Evolutionary conservation across 2,329 filamentous ascomycete species (phyloP), one percentile per base, ranked within the genome.

Genomic region (Lomentospora prolificans): DNA sequence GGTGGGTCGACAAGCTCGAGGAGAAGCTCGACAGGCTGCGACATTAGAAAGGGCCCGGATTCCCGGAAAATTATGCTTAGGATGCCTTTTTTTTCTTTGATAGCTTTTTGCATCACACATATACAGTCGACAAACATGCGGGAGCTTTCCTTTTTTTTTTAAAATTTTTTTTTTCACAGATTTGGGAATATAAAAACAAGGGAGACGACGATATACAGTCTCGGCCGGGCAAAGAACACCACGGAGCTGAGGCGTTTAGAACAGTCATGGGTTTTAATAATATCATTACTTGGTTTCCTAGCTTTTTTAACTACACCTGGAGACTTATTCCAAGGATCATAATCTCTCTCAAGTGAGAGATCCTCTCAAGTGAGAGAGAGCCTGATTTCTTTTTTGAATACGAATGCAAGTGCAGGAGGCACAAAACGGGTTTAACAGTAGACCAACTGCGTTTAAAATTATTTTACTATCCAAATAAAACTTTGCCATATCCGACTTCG

Each of bases 1-100:
- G 72, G 51, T 72, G 70, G 65, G 63, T 65, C 33, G 70, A 74
- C 50, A 60, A 58, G 51, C 25, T 59, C 3, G 58, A 61, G 52
- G 58, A 60, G 31, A 59, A 58, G 54, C 56, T 59, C 25, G 54
- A 28, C 10, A 33, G 51, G 57, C 54, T 52, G 46, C 17, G 39
- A 57, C 19, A 51, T 59, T 31, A 59, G 33, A 57, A 53, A 55
- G n/a, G 44, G 22, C 4, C 51, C 52, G 7, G 51, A 33, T n/a
- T n/a, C n/a, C n/a, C n/a, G n/a, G 53, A 51, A 14, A 55, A 48
- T 22, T 10, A 39, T 6, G 36, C 24, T 58, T 46, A 22, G n/a
- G n/a, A n/a, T n/a, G n/a, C n/a, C n/a, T n/a, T n/a, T n/a, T 36
- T 44, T 48, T 53, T 57, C 56, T 17, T 51, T 41, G 28, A 48